A percentile compares a stretch with the other conserved stretches of the same genome.
phyloP scores from a whole-genome alignment of 768 basidiomycete species.

The Melanogaster broomeanus region DNA sequence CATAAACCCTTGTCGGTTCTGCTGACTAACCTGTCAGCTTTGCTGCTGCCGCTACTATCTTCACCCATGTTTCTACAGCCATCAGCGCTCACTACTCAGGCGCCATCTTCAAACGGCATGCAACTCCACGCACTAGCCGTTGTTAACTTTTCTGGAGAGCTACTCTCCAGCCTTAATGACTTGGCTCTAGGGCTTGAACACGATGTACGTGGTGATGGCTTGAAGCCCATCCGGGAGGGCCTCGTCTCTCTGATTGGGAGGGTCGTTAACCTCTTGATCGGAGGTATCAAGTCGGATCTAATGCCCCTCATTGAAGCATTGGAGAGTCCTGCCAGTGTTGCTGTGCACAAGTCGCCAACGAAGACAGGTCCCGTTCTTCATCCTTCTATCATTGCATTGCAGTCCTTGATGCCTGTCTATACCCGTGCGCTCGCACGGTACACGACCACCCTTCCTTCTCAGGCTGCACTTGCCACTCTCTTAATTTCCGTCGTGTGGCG shows the following conservation, averaged over 20 bases:
- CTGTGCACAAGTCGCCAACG: constrained; percentile 19
- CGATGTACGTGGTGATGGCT: constrained; percentile 65
- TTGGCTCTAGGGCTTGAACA: constrained; percentile 61
- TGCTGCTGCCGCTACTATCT: constrained; percentile 65
- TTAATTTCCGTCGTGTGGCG: constrained; percentile 78
- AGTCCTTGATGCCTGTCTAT: constrained; percentile 63
- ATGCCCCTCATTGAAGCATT: constrained; percentile 62
- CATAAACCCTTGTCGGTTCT: constrained; percentile 79
- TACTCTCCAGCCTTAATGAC: constrained; percentile 70
- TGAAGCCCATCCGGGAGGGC: constrained; percentile 69
- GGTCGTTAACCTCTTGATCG: constrained; percentile 64
- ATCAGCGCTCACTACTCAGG: constrained; percentile 49
- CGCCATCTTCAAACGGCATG: constrained; percentile 58
- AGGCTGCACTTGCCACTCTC: constrained; percentile 65
- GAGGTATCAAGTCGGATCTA: constrained; percentile 61
- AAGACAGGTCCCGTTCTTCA: constrained; percentile 37
- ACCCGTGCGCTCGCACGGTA: constrained; percentile 57
- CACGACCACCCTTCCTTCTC: constrained; percentile 52
- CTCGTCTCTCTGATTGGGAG: constrained; percentile 68
- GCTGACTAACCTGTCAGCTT: constrained; percentile 65
- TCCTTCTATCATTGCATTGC: constrained; percentile 61
- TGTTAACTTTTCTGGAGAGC: constrained; percentile 70
- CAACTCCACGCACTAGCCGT: constrained; percentile 73
- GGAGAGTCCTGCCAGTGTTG: constrained; percentile 44
- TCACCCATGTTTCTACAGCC: constrained; percentile 60